Evolutionary conservation across 345 rosid genomes (phyloP).

Genomic region (Populus tremula): DNA sequence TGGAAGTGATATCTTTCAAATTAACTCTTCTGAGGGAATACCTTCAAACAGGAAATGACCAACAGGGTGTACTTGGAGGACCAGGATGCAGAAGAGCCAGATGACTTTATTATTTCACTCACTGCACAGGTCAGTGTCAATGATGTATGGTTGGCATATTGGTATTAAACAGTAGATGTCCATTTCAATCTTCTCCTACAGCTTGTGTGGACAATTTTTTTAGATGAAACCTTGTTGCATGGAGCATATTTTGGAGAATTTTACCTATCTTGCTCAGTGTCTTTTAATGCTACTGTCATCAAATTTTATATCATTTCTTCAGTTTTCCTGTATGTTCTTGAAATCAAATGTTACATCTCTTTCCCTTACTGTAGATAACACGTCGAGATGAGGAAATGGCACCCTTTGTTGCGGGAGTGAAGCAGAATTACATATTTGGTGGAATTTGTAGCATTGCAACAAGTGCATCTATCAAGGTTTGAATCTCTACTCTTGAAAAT

Average conservation of each 20-base stretch:
- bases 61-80: conserved; percentile 86
- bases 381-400: conserved; percentile 94
- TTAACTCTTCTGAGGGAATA: conserved; percentile 14
- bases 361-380: conserved; percentile 55
- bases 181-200: background rate
- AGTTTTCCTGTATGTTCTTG: background rate
- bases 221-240: background rate
- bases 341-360: conserved; percentile 13
- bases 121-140: conserved; percentile 67
- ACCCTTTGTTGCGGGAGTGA: conserved; percentile 67
- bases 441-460: conserved; percentile 91
- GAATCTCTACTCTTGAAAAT: conserved; percentile 11
- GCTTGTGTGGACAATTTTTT: background rate
- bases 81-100: conserved; percentile 97
- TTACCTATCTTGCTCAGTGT: background rate
- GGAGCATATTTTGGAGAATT: background rate
- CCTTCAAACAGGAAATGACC: conserved; percentile 70
- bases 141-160: background rate
- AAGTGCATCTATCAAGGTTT: conserved; percentile 83
- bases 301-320: background rate
- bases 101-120: conserved; percentile 84
- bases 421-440: conserved; percentile 87
- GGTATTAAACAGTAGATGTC: background rate
- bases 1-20: background rate
- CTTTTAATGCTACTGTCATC: background rate